Evolutionary conservation across 169 alveolate genomes (phyloP), one percentile per base, ranked within the genome.

Genomic region (Plasmodium blacklocki): DNA sequence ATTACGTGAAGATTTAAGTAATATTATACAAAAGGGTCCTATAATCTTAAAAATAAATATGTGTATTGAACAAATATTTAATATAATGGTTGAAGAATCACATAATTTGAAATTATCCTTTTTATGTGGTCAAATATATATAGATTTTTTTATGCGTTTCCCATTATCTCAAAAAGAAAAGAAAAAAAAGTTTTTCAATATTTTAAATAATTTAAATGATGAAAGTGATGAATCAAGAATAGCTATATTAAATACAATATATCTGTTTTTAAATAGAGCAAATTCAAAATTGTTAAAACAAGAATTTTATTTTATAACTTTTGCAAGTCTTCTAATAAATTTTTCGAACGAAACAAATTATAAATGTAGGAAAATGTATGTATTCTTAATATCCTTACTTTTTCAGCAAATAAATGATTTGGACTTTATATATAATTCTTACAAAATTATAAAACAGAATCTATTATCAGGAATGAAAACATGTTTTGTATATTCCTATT

Each of bases 61-160:
- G 52, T 86, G 92, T 23, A 45, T 86, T 26, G 87, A 86, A 21
- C 75, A 86, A 67, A 86, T 86, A 8, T 86, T 86, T 54, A 59
- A 29, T 32, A 86, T 86, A 29, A 86, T 86, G 92, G 60, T 86
- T 71, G 76, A 71, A 72, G 92, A 86, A 54, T 70, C 92, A 3
- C 76, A 86, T 39, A 59, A 86, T n/a, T 47, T 86, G 72, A 86
- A 86, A 72, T 60, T 86, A 62, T 64, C 92, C 26, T 86, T 86
- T 86, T 52, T 86, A 45, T 86, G 92, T 72, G 92, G 92, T 23
- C 92, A 86, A 14, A 86, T 86, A 32, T 86, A 86, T 60, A 73
- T 86, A 23, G 75, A 86, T n/a, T 86, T 71, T 86, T 86, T 86
- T 15, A 59, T 86, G 78, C 45, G 72, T 2, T 86, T 86, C 49